Evolutionary conservation across 1,284 basidiomycete species (phyloP), one percentile per base, ranked within the genome.

Genomic region (Sporisorium sorghi): DNA sequence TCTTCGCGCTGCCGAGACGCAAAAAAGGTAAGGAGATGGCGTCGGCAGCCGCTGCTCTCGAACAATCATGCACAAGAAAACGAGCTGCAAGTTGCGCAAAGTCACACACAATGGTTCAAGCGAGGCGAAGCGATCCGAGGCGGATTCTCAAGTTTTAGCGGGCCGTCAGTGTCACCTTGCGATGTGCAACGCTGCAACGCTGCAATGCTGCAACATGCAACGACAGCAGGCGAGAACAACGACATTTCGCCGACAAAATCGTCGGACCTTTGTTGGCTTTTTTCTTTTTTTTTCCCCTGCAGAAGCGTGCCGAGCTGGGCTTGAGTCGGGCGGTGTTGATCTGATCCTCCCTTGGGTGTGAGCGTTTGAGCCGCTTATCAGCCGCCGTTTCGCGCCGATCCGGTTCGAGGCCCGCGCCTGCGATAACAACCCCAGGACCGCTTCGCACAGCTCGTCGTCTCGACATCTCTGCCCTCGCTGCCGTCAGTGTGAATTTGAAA

Each of bases 91-190:
- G 35, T 37, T 17, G 3, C 11, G n/a, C n/a, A n/a, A n/a, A n/a
- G 12, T 9, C 5, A 35, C 33, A 35, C 35, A 37, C 14, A 37
- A 17, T 17, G 15, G 35, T 37, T n/a, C 23, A 39, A 39, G 49
- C 50, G 39, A 52, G 50, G n/a, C n/a, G n/a, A n/a, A n/a, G n/a
- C 35, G 51, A 43, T 40, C 26, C 51, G 39, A 53, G 43, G 61
- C 54, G 42, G 54, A 47, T 52, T 26, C 61, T 63, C 54, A 23
- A 56, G 54, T 57, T 57, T 57, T 33, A 63, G 61, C 54, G 49
- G 40, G 47, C 61, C n/a, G n/a, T n/a, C n/a, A n/a, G n/a, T n/a
- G 54, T 54, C 61, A 52, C 46, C 33, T 37, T 37, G 35, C 35
- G 8, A 47, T 5, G n/a, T 46, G 46, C 46, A 30, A 47, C n/a